Conservation (phyloP, 139 green algal genomes). For the Chlamydomonas incerta region DNA sequence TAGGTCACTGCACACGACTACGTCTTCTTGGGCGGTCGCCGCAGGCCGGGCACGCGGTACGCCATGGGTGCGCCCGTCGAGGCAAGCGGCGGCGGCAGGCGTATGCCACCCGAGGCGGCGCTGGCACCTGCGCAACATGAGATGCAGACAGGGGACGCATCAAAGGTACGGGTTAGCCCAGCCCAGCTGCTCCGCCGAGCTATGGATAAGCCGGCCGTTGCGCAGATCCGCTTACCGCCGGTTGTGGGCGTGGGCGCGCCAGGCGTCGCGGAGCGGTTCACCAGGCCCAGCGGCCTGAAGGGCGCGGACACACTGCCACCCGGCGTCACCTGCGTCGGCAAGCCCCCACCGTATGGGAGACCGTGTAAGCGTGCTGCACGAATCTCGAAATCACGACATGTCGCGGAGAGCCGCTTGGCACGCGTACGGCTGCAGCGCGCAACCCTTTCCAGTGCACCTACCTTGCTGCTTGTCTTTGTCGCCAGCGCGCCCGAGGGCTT, state of each 20-base stretch:
- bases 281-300: background rate
- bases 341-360: too few species aligned
- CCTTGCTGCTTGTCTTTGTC: too few species aligned
- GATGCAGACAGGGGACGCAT: background rate
- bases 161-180: too few species aligned
- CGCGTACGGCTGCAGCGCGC: too few species aligned
- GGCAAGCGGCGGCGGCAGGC: too few species aligned
- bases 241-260: background rate
- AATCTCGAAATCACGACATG: too few species aligned
- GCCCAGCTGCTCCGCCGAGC: background rate
- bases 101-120: background rate
- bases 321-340: background rate
- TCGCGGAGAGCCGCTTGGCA: too few species aligned
- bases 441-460: too few species aligned
- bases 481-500: too few species aligned
- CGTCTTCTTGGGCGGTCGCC: background rate
- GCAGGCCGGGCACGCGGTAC: conserved; percentile 20
- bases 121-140: background rate
- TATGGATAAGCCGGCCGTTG: background rate
- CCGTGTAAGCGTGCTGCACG: too few species aligned
- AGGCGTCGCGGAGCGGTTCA: background rate
- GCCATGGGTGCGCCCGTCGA: background rate
- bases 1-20: background rate
- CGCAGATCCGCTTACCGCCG: background rate
- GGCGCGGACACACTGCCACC: background rate